phyloP scores from a whole-genome alignment of 2,329 filamentous ascomycete species.

The Calonectria leucothoes region DNA sequence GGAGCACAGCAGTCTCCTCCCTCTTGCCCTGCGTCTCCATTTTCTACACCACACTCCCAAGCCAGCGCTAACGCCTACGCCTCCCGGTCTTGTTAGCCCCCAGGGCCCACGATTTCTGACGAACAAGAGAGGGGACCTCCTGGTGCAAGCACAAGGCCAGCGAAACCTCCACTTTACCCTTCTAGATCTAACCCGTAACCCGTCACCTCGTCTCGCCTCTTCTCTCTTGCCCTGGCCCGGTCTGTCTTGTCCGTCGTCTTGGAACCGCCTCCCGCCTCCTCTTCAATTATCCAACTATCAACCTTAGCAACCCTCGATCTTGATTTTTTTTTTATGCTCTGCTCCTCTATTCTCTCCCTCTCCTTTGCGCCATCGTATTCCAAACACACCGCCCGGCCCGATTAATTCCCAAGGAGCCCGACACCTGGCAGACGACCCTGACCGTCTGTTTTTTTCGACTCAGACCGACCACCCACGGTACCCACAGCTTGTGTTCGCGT shows the following conservation, averaged over 20 bases:
- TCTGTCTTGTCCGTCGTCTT: conserved; percentile 22
- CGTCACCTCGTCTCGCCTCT: conserved; percentile 26
- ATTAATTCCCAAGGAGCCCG: conserved; percentile 25
- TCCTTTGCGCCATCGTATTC: background rate
- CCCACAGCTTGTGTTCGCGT: conserved; percentile 35
- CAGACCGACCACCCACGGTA: conserved; percentile 39
- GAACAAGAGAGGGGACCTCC: background rate
- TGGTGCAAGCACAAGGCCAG: conserved; percentile 8
- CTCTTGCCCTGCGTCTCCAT: background rate
- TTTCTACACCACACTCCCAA: conserved; percentile 10
- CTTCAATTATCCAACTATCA: conserved; percentile 21
- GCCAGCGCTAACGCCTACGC: conserved; percentile 10
- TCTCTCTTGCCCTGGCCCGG: conserved; percentile 26
- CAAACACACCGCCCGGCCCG: conserved; percentile 2
- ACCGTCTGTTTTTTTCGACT: conserved; percentile 37
- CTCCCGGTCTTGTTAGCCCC: conserved; percentile 8
- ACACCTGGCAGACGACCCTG: conserved; percentile 33
- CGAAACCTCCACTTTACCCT: conserved; percentile 33
- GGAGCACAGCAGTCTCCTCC: background rate
- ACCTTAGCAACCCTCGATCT: conserved; percentile 19
- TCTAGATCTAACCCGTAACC: conserved; percentile 27
- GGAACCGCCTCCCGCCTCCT: conserved; percentile 29
- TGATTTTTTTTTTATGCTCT: background rate
- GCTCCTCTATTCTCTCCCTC: background rate
- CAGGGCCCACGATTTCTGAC: conserved; percentile 7